Evolutionary conservation across 225 moss, liverwort and hornwort species (phyloP).

Genomic region (Bryoerythrophyllum caledonicum): DNA sequence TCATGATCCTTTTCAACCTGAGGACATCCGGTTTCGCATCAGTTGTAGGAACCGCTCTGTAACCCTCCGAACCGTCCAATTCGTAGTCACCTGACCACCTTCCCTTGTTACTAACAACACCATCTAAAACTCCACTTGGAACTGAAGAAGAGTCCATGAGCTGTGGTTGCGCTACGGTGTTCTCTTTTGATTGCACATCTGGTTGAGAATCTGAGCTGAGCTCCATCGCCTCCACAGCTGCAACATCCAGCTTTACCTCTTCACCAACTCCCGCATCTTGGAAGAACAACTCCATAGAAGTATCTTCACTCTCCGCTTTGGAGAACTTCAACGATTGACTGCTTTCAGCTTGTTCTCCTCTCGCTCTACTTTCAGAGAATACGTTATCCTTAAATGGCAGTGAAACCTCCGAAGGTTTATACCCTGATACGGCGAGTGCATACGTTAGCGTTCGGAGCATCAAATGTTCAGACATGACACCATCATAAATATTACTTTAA

Average conservation of each 20-base stretch:
- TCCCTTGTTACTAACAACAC: conserved; percentile 1
- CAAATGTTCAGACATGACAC: neutral
- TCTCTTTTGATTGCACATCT: conserved; percentile 22
- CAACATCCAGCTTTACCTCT: conserved; percentile 21
- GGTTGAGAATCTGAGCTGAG: conserved; percentile 16
- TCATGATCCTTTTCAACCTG: conserved; percentile 44
- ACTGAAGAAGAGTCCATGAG: conserved; percentile 19
- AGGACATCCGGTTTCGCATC: conserved; percentile 30
- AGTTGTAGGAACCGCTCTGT: conserved; percentile 34
- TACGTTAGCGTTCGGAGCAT: conserved; percentile 17
- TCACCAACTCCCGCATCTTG: conserved; percentile 27
- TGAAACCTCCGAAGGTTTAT: conserved; percentile 20
- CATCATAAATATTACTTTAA: neutral
- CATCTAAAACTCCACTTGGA: conserved; percentile 11
- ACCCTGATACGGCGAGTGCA: conserved; percentile 21
- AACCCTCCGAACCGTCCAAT: conserved; percentile 32
- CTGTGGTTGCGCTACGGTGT: conserved; percentile 10
- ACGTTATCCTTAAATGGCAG: conserved; percentile 17
- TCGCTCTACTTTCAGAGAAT: conserved; percentile 22
- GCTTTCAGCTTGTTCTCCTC: conserved; percentile 29
- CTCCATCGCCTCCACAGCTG: conserved; percentile 18
- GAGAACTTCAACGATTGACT: conserved; percentile 28
- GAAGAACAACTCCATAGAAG: conserved; percentile 27
- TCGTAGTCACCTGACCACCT: conserved; percentile 19
- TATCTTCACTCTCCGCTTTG: conserved; percentile 19